Percentiles rank a stretch among this genome's conserved stretches.
phyloP scores from a whole-genome alignment of 257 asterid species.

The Penstemon newberryi region DNA sequence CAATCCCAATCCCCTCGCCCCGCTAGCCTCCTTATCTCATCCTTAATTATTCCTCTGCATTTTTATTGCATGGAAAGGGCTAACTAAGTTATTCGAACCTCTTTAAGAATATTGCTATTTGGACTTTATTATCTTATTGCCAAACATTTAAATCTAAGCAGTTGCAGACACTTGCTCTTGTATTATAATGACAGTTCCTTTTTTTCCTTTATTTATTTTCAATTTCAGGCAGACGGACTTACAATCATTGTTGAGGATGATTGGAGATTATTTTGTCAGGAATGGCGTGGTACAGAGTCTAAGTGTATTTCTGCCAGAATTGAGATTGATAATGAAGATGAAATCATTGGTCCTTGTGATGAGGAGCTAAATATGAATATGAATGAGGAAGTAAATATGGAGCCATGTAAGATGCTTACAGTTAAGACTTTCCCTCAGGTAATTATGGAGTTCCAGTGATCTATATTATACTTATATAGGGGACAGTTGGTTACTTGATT shows the following conservation, averaged over 20 bases:
- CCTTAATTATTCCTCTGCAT: not conserved
- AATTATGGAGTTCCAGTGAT: constrained; percentile 33
- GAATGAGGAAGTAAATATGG: constrained; percentile 44
- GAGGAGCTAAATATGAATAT: constrained; percentile 41
- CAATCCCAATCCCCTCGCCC: not conserved
- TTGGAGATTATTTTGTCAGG: constrained; percentile 86
- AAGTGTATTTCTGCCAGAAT: constrained; percentile 67
- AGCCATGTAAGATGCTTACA: constrained; percentile 43
- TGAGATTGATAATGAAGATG: constrained; percentile 47
- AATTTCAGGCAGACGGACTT: constrained; percentile 67
- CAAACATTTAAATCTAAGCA: constrained; percentile 14
- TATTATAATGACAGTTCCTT: constrained; percentile 27
- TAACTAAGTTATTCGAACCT: constrained; percentile 20
- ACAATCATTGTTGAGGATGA: constrained; percentile 72
- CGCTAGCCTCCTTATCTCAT: not conserved
- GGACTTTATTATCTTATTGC: constrained; percentile 22
- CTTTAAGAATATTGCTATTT: constrained; percentile 19
- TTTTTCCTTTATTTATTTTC: constrained; percentile 5
- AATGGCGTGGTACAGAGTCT: constrained; percentile 74
- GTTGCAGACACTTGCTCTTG: constrained; percentile 23
- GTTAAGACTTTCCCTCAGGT: constrained; percentile 84
- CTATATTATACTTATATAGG: constrained; percentile 21
- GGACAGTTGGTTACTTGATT: constrained; percentile 31
- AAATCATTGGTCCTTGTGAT: constrained; percentile 40
- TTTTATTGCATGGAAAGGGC: constrained; percentile 8